Percentiles rank a stretch among this genome's conserved stretches.
These are phyloP conservation scores for Sarocladiaceae sp. DNA, from an alignment of 2,329 filamentous ascomycete species.

Conservation along the genomic window DNA sequence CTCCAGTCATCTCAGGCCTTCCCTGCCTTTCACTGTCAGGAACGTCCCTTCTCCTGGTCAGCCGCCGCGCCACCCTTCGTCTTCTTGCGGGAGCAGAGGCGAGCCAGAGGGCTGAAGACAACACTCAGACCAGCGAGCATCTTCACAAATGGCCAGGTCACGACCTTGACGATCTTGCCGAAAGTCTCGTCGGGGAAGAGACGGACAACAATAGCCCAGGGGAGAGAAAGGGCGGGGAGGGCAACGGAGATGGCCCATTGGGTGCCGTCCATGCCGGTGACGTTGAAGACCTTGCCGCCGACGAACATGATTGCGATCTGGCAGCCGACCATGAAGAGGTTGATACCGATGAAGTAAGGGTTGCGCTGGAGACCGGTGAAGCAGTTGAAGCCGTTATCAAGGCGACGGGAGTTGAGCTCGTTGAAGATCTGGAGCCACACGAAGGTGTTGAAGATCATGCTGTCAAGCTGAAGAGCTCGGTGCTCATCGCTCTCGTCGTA, in stretches of 20 bases:
- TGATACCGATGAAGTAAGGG: conserved; percentile 54
- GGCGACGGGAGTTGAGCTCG: conserved; percentile 58
- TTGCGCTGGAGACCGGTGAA: conserved; percentile 55
- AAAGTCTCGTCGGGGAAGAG: conserved; percentile 44
- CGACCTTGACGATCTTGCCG: conserved; percentile 13
- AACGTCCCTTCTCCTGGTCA: conserved; percentile 7
- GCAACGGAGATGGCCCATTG: conserved; percentile 53
- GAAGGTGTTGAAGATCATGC: conserved; percentile 63
- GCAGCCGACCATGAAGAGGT: conserved; percentile 51
- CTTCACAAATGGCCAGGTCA: conserved; percentile 10
- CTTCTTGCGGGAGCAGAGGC: not conserved
- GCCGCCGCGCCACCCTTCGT: not conserved
- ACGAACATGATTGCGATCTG: conserved; percentile 56
- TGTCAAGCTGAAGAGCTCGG: conserved; percentile 37
- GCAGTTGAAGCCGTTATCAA: conserved; percentile 60
- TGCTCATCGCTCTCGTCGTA: conserved; percentile 34
- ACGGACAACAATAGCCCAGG: conserved; percentile 44
- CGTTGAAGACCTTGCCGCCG: conserved; percentile 50
- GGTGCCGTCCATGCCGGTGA: conserved; percentile 36
- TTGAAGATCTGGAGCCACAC: conserved; percentile 71
- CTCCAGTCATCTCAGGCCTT: not conserved
- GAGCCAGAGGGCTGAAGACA: not conserved
- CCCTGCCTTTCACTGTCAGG: conserved; percentile 9
- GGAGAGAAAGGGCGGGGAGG: conserved; percentile 43
- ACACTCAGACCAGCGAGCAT: not conserved